Conservation (phyloP, 2,329 filamentous ascomycete genomes). For the Septoria linicola region DNA sequence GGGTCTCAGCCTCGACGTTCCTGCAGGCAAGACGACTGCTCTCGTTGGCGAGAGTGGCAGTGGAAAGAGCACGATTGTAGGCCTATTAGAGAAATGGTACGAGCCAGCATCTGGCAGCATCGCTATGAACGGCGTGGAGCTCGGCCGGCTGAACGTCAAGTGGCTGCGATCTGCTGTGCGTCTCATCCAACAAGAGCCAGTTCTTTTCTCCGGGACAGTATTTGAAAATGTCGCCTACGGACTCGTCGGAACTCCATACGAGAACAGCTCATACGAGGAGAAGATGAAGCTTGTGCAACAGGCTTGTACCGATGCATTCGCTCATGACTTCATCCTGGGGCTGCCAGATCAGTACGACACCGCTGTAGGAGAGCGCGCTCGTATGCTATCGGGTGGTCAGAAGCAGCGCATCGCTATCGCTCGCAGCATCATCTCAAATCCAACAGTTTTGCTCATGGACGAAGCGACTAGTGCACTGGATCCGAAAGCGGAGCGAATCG, state of each 20-base stretch:
- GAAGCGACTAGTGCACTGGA: slow-evolving; percentile 41
- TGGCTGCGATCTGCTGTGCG: slow-evolving; percentile 35
- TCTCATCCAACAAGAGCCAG: slow-evolving; percentile 22
- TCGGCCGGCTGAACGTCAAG: slow-evolving; percentile 26
- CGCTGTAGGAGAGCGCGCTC: slow-evolving; percentile 34
- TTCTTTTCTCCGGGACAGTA: slow-evolving; percentile 39
- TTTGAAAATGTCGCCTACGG: slow-evolving; percentile 33
- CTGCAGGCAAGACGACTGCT: slow-evolving; percentile 48
- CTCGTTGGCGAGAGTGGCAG: slow-evolving; percentile 41
- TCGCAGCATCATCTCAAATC: slow-evolving; percentile 40
- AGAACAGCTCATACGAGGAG: background rate
- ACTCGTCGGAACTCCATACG: background rate
- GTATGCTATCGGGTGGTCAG: slow-evolving; percentile 37
- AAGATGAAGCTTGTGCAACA: slow-evolving; percentile 4
- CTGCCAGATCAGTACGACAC: slow-evolving; percentile 39
- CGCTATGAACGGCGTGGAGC: slow-evolving; percentile 17
- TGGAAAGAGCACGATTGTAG: slow-evolving; percentile 41
- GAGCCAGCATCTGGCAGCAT: slow-evolving; percentile 31
- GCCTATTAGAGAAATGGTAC: slow-evolving; percentile 38
- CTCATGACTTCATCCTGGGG: slow-evolving; percentile 38
- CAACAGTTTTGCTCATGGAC: slow-evolving; percentile 38
- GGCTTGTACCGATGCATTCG: slow-evolving; percentile 29
- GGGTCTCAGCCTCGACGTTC: slow-evolving; percentile 37
- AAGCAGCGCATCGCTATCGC: slow-evolving; percentile 39
- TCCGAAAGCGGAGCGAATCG: slow-evolving; percentile 34